These are phyloP conservation scores for Penicillium frequentans DNA, from an alignment of 2,329 filamentous ascomycete species.

Conservation along the genomic window DNA sequence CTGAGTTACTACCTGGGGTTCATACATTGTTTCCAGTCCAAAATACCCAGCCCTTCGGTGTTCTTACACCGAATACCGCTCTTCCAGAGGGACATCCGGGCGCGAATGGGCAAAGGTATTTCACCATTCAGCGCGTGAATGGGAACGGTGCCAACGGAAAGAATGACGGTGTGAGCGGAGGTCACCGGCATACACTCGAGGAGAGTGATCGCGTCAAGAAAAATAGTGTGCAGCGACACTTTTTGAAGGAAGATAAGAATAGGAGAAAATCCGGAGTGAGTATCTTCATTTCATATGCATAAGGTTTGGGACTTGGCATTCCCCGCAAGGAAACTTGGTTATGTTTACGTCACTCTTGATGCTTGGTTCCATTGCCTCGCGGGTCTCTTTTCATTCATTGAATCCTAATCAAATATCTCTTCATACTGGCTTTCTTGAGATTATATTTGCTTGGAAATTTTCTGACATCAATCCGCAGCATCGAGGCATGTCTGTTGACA, in stretches of 20 bases:
- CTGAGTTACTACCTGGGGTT: conserved; percentile 23
- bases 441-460: conserved; percentile 5
- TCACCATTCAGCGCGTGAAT: conserved; percentile 76
- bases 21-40: conserved; percentile 24
- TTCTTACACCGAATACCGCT: conserved; percentile 42
- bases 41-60: conserved; percentile 39
- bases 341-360: conserved; percentile 23
- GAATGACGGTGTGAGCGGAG: conserved; percentile 66
- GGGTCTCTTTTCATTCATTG: background rate
- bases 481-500: conserved; percentile 48
- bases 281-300: conserved; percentile 22
- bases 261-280: conserved; percentile 60
- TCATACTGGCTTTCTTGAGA: conserved; percentile 2
- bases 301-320: conserved; percentile 4
- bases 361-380: background rate
- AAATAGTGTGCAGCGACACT: conserved; percentile 69
- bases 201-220: conserved; percentile 80
- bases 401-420: background rate
- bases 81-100: conserved; percentile 49
- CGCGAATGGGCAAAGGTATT: conserved; percentile 58
- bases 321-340: conserved; percentile 11
- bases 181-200: conserved; percentile 72
- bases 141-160: conserved; percentile 73
- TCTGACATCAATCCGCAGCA: conserved; percentile 17
- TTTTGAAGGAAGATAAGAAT: conserved; percentile 65